Evolutionary conservation across 805 yeast genomes (phyloP), one percentile per base, ranked within the genome.

Genomic region (Metschnikowia amazonensis): DNA sequence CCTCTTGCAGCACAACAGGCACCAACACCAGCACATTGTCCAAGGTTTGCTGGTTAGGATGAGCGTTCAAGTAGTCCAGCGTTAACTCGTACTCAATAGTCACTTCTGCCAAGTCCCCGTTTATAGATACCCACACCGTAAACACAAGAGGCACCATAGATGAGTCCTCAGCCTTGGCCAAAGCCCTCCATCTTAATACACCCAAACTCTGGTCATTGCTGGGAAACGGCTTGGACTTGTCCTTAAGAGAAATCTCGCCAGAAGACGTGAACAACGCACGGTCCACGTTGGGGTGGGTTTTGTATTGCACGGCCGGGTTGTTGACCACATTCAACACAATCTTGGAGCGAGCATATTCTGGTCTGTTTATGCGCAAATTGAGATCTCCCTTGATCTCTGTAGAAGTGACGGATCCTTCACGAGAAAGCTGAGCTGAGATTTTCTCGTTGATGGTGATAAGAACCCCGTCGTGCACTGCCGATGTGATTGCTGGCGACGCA

Each of bases 201-300:
- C 96, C 95, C 55, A 92, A 76, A 42, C 88, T 81, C 62, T 88
- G 92, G 63, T 89, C 96, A 65, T 90, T 89, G 8, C 89, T 75
- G 32, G 98, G 98, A 79, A 94, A 90, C 29, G 89, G 79, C 60
- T 88, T 87, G 37, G 76, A 60, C 44, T 80, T 71, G 63, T 90
- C 95, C 62, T 86, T 87, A 60, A 90, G 77, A 0, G 85, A 85
- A 58, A 94, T 81, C 35, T 77, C 65, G 47, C 77, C 72, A 13
- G 72, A 64, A 11, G 76, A 62, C 36, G 76, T 74, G 65, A 92
- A 94, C 59, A 79, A 65, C 34, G 69, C 70, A 60, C 86, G 84
- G 69, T 94, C 97, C 53, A 94, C 95, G 63, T 92, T 90, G 52
- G 99, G 99, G 72, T 94, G 97, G 13, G 98, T 89, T 66, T 90